Base-by-base conservation (phyloP, 208 protist genomes). In the Acanthamoeba castellanii region DNA sequence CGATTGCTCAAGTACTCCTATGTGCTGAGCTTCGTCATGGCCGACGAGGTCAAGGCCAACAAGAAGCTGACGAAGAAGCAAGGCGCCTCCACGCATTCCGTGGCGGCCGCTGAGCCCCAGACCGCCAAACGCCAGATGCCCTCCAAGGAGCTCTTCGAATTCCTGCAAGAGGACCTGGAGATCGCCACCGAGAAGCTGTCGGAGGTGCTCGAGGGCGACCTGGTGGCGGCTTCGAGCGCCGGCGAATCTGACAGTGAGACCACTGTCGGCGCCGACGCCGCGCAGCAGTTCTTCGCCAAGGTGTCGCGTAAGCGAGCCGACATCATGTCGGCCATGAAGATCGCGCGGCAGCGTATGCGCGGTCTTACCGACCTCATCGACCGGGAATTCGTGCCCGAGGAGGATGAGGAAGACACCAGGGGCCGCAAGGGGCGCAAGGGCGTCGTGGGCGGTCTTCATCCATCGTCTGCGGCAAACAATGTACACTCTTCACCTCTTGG, bases 1-100 rank as follows among this genome's bases (percentile, higher is more conserved):
- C 82, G 82, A 14, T 30, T 89, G 82, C 82, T 89, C 50, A 89
- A 89, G 82, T 89, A 89, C 82, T 64, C 82, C 27, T 89, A 89
- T 27, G 82, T 89, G 42, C 45, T 89, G 18, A 64, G 45, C 50
- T 89, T 68, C 82, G 7, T 18, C 14, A 27, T 68, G 50, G 32
- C 45, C 20, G 82, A 89, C 8, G 20, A 89, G 34, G 25, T 1
- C 55, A 66, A 37, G 27, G 20, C 55, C 14, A 8, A 14, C 7
- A 82, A 47, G 30, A 82, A 82, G 13, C 72, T 50, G 9, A 16
- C n/a, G 8, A 37, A 50, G 34, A 37, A 37, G 37, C 37, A 37
- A 37, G 37, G 37, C 37, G n/a, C 72, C 72, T 16, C 16, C 6
- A 82, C 6, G 72, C 18, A 82, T 45, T 0, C 34, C 18, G 30